Evolutionary conservation across 208 protist genomes (phyloP).

Genomic region (Leishmania turanica): DNA sequence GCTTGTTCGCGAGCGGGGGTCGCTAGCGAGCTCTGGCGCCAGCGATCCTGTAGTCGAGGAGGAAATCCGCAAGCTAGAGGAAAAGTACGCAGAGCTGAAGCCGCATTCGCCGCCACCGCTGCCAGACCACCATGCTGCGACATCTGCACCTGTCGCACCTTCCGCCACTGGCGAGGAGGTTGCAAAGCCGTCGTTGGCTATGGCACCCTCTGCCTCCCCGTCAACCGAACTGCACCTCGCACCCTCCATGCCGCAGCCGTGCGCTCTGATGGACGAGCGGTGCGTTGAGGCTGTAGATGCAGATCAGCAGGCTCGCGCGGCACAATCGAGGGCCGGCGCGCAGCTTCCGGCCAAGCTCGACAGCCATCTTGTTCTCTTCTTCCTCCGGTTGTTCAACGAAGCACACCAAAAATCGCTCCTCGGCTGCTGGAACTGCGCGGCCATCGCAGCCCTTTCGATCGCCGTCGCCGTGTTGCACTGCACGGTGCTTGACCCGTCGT

Average conservation of each 20-base stretch:
- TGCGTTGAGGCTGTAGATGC: not conserved
- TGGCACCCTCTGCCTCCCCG: not conserved
- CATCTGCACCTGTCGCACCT: not conserved
- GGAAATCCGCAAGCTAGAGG: conserved; percentile 51
- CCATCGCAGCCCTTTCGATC: conserved; percentile 31
- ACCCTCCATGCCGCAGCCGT: not conserved
- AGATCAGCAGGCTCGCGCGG: not conserved
- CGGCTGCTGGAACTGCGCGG: conserved; percentile 34
- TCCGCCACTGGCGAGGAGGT: not conserved
- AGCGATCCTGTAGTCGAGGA: conserved; percentile 31
- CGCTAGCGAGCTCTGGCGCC: conserved; percentile 24
- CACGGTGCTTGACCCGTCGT: conserved; percentile 40
- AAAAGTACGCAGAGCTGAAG: conserved; percentile 32
- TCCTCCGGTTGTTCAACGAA: conserved; percentile 53
- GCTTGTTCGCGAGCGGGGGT: conserved; percentile 44
- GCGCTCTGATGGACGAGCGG: not conserved
- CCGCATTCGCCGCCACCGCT: not conserved
- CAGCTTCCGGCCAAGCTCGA: not conserved
- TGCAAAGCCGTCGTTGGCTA: too few relatives aligned
- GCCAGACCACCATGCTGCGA: not conserved
- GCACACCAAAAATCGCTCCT: conserved; percentile 45
- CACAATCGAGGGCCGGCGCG: not conserved
- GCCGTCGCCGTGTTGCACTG: conserved; percentile 44
- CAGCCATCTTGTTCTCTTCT: conserved; percentile 23
- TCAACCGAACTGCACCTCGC: not conserved